These are phyloP conservation scores for Colletotrichum sp. DNA, from an alignment of 2,329 filamentous ascomycete species.

Conservation along the genomic window DNA sequence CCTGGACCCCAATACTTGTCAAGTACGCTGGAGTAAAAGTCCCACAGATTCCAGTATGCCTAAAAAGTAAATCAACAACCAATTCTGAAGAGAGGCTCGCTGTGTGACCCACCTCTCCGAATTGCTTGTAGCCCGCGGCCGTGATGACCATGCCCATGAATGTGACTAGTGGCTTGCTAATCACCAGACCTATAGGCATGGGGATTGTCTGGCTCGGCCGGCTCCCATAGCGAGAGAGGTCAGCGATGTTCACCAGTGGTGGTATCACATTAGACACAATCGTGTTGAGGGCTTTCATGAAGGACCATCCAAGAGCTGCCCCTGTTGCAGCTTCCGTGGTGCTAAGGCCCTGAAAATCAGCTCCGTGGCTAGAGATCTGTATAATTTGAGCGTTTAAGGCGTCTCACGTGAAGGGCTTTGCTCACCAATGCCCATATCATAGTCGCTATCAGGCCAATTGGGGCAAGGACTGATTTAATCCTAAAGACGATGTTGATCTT, in stretches of 20 bases:
- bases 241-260: neutral
- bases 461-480: neutral
- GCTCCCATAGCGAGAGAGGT: neutral
- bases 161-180: neutral
- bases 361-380: neutral
- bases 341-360: neutral
- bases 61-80: neutral
- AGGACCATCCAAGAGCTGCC: neutral
- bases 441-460: neutral
- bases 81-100: too few relatives aligned
- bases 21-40: neutral
- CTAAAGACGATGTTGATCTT: neutral
- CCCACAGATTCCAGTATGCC: slow-evolving; percentile 9
- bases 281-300: neutral
- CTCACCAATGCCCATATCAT: neutral
- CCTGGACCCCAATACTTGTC: neutral
- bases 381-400: neutral
- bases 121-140: neutral
- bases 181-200: neutral
- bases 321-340: neutral
- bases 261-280: neutral
- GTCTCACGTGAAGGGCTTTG: too few relatives aligned
- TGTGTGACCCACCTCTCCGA: neutral
- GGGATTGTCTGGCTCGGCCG: neutral
- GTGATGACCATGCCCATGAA: slow-evolving; percentile 1